Conservation (phyloP, 768 basidiomycete genomes). For the Pulveroboletus sp. region DNA sequence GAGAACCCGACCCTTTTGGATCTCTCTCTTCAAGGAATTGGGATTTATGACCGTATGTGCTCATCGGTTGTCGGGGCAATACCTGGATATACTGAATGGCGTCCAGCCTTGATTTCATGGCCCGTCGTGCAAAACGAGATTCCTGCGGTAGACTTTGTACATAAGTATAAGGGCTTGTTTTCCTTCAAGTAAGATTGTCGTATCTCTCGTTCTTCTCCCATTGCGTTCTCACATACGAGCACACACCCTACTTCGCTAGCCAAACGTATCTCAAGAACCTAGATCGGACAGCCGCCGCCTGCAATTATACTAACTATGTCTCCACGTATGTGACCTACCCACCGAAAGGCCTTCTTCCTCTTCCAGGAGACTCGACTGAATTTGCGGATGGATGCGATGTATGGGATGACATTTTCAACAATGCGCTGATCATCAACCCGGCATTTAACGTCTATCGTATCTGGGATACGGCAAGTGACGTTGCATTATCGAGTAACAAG, state of each 20-base stretch:
- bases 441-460: constrained; percentile 77
- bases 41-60: constrained; percentile 65
- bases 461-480: constrained; percentile 52
- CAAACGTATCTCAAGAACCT: constrained; percentile 58
- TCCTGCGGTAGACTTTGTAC: constrained; percentile 68
- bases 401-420: constrained; percentile 62
- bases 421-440: constrained; percentile 59
- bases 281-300: constrained; percentile 43
- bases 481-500: background rate
- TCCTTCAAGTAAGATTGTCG: constrained; percentile 54
- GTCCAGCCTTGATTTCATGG: constrained; percentile 53
- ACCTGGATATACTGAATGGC: background rate
- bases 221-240: background rate
- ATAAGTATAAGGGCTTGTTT: constrained; percentile 67
- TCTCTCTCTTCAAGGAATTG: constrained; percentile 62
- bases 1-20: constrained; percentile 48
- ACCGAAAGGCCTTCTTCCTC: constrained; percentile 59
- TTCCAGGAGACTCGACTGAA: constrained; percentile 54
- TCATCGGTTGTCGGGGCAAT: background rate
- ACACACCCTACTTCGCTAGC: constrained; percentile 30
- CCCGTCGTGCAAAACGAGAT: constrained; percentile 63
- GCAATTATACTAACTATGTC: no score
- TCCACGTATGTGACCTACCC: constrained; percentile 63
- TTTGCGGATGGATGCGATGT: constrained; percentile 55
- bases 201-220: background rate